Evolutionary conservation across 352 stramenopile genomes (phyloP).

Genomic region (Thalassiosira ordinaria): DNA sequence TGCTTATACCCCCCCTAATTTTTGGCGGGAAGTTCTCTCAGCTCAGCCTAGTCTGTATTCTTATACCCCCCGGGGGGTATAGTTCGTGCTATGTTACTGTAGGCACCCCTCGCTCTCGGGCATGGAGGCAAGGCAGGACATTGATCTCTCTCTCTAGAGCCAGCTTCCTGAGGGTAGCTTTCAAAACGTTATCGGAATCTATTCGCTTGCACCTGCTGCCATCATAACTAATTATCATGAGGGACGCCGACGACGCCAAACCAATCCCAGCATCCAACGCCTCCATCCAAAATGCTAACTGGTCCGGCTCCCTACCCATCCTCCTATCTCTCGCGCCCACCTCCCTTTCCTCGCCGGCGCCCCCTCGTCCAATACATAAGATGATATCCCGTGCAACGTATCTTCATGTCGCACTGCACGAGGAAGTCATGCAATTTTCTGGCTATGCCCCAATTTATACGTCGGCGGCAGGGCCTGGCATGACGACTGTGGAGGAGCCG

Average conservation of each 20-base stretch:
- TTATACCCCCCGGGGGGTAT: too few relatives aligned
- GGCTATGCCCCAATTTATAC: conserved; percentile 71
- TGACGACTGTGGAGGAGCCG: conserved; percentile 52
- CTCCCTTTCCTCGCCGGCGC: conserved; percentile 68
- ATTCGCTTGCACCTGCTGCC: too few relatives aligned
- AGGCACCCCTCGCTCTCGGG: too few relatives aligned
- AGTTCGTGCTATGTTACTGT: too few relatives aligned
- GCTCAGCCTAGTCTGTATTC: too few relatives aligned
- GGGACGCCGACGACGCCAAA: background rate
- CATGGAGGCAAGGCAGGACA: too few relatives aligned
- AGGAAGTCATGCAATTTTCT: conserved; percentile 61
- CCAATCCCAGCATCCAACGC: conserved; percentile 33
- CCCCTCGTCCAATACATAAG: conserved; percentile 64
- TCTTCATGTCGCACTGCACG: conserved; percentile 71
- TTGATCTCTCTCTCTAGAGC: too few relatives aligned
- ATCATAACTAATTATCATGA: too few relatives aligned
- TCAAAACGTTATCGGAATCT: too few relatives aligned
- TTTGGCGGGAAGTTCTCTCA: too few relatives aligned
- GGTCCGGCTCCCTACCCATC: conserved; percentile 69
- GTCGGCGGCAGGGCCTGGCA: conserved; percentile 22
- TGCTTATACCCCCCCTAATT: too few relatives aligned
- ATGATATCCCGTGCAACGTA: conserved; percentile 71
- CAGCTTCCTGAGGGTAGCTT: too few relatives aligned
- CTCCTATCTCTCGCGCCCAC: conserved; percentile 62
- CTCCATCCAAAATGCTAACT: conserved; percentile 60